Conservation (phyloP, 805 yeast genomes). For the Zygotorulaspora danielsina region DNA sequence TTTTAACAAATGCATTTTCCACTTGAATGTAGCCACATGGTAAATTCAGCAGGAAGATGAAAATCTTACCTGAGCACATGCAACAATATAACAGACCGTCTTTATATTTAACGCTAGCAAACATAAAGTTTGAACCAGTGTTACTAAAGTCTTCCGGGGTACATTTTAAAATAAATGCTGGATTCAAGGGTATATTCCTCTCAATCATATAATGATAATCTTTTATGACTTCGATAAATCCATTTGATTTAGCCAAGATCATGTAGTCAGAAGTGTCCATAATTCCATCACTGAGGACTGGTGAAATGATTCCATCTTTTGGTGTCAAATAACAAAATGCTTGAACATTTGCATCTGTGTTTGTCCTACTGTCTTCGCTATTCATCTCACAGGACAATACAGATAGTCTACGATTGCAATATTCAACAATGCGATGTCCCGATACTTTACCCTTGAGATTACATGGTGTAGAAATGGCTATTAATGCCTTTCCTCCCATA, state of each 20-base stretch:
- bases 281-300: slow-evolving; percentile 4
- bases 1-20: slow-evolving; percentile 10
- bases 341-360: slow-evolving; percentile 20
- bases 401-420: slow-evolving; percentile 13
- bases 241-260: slow-evolving; percentile 29
- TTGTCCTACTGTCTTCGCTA: slow-evolving; percentile 9
- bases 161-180: slow-evolving; percentile 24
- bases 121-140: slow-evolving; percentile 13
- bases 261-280: slow-evolving; percentile 28
- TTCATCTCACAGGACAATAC: slow-evolving; percentile 8
- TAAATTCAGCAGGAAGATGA: slow-evolving; percentile 26
- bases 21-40: slow-evolving; percentile 25
- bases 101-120: slow-evolving; percentile 25
- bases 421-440: slow-evolving; percentile 23
- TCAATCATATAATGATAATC: slow-evolving; percentile 22
- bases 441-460: slow-evolving; percentile 18
- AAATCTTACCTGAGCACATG: slow-evolving; percentile 24
- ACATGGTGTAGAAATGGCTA: slow-evolving; percentile 27
- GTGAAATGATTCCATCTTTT: slow-evolving; percentile 9
- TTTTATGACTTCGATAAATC: slow-evolving; percentile 28
- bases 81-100: slow-evolving; percentile 29
- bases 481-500: slow-evolving; percentile 12
- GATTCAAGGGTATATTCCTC: slow-evolving; percentile 11
- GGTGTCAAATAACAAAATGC: slow-evolving; percentile 29
- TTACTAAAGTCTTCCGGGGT: slow-evolving; percentile 19